Conservation (phyloP, 768 basidiomycete genomes). For the Tricholoma flavovirens region DNA sequence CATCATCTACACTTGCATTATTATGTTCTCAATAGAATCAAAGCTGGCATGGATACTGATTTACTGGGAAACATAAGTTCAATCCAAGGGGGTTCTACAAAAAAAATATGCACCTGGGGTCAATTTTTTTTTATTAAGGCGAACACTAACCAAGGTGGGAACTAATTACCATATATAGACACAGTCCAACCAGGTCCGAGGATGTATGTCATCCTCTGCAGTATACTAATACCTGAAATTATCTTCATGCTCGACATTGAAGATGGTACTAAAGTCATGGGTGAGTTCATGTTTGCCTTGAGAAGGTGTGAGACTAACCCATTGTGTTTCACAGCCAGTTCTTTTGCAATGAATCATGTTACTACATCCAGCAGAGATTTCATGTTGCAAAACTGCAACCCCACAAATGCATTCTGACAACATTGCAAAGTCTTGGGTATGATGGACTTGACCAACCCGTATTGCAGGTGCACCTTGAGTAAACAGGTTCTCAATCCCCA, state of each 20-base stretch:
- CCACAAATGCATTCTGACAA: not conserved
- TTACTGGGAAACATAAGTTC: conserved; percentile 8
- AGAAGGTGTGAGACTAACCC: not conserved
- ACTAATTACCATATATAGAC: not conserved
- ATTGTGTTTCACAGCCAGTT: not conserved
- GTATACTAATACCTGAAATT: not conserved
- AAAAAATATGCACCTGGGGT: not conserved
- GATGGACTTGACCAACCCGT: not conserved
- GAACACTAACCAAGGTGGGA: not conserved
- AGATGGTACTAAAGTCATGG: not conserved
- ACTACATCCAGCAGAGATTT: not conserved
- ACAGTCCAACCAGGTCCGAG: not conserved
- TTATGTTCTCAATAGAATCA: no score
- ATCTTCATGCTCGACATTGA: not conserved
- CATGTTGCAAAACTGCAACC: not conserved
- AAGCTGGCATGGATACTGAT: no score
- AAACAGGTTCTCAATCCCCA: not conserved
- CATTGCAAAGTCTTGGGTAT: not conserved
- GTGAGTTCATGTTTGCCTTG: not conserved
- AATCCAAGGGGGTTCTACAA: conserved; percentile 9
- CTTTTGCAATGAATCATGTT: not conserved
- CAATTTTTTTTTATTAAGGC: not conserved
- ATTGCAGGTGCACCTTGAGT: not conserved
- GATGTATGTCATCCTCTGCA: not conserved
- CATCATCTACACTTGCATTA: no score